Evolutionary conservation across 345 rosid genomes (phyloP).

Genomic region (Odontarrhena argentea): DNA sequence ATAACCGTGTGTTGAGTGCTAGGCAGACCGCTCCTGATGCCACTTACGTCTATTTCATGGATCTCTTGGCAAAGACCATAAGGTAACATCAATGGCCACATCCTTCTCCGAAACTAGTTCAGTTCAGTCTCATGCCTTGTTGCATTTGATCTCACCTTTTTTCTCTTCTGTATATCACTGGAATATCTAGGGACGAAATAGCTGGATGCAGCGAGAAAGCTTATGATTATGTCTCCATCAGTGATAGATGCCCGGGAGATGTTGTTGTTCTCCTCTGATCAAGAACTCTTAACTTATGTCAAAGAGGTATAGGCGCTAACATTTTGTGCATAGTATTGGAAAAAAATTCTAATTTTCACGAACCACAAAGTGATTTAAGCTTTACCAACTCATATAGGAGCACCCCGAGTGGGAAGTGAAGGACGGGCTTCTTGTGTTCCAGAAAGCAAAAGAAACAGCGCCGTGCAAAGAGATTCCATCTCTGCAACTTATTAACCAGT

Average conservation of each 20-base stretch:
- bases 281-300: slow-evolving; percentile 69
- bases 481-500: slow-evolving; percentile 92
- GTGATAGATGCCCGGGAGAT: slow-evolving; percentile 70
- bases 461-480: slow-evolving; percentile 98
- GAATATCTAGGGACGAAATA: slow-evolving; percentile 75
- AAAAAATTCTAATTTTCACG: too few species aligned
- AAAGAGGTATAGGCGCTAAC: slow-evolving; percentile 56
- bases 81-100: slow-evolving; percentile 52
- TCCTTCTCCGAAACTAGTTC: not conserved
- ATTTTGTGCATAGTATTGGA: not conserved
- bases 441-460: slow-evolving; percentile 86
- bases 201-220: slow-evolving; percentile 99
- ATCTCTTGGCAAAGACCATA: slow-evolving; percentile 95
- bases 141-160: not conserved
- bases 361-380: not conserved
- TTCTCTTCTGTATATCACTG: not conserved
- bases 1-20: slow-evolving; percentile 91
- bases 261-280: slow-evolving; percentile 79
- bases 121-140: slow-evolving; percentile 3
- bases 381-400: slow-evolving; percentile 53
- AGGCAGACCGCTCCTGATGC: slow-evolving; percentile 87
- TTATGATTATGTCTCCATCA: slow-evolving; percentile 75
- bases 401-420: slow-evolving; percentile 94
- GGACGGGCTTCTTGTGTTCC: slow-evolving; percentile 72
- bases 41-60: slow-evolving; percentile 92